Evolutionary conservation across 1,284 basidiomycete genomes (phyloP), one percentile per base, ranked within the genome.

Genomic region (Ceratobasidium sp.): DNA sequence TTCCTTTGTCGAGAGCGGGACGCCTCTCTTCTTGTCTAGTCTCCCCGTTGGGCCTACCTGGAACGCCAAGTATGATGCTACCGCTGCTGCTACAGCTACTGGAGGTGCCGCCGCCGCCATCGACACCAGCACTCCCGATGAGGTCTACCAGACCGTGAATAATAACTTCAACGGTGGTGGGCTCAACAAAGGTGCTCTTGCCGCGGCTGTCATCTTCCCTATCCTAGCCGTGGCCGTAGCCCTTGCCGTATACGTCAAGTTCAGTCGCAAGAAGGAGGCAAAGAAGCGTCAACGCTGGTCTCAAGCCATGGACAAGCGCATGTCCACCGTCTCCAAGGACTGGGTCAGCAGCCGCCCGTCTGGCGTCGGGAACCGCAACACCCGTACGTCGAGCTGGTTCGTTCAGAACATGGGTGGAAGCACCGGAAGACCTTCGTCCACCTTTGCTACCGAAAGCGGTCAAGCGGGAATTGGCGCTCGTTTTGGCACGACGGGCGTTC

Each of bases 151-250:
- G 48, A 65, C 76, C 20, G 80, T 81, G 59, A 75, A 78, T 33
- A 79, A 81, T 38, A 55, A 77, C 50, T 78, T 78, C 66, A 59
- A 78, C 65, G 75, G 77, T 30, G 66, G 78, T 38, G 84, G 87
- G 2, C 81, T 88, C 33, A 85, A 88, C 33, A 89, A 87, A 79
- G 95, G 94, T 33, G 90, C 89, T 75, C 88, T 92, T 50, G 95
- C 94, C 1, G 96, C 92, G 0, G 95, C 92, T 12, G 88, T 95
- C 77, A 85, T 96, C 74, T 83, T 95, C n/a, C 92, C 94, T 0
- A 86, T 94, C 5, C 81, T 96, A 80, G 81, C 91, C 79, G 86
- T 87, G 65, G 84, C 84, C 54, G 79, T 92, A 41, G 86, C 86
- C 68, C 82, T 87, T 30, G 86, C 86, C 30, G 85, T 86, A 0